Evolutionary conservation across 768 basidiomycete species (phyloP), one percentile per base, ranked within the genome.

Genomic region (Xerocomellus amylosporus): DNA sequence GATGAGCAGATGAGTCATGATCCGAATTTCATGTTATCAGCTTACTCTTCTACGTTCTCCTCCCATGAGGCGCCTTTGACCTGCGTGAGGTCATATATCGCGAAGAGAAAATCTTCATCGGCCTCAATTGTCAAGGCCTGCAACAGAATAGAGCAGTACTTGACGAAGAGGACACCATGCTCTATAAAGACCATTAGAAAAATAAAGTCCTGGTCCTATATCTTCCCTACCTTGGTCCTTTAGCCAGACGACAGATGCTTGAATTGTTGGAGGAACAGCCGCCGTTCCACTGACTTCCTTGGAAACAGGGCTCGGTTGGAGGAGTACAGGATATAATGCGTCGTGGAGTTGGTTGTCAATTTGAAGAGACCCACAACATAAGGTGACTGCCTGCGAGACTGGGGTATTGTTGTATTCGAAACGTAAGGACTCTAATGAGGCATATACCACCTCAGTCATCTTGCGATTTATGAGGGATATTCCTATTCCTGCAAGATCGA

Each of bases 321-420:
- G 76, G 51, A 98, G 85, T 51, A 98, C 94, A 2, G 97, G 94
- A 75, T 87, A 99, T 13, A 95, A 67, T 17, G 93, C 95, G 54
- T 98, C 97, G 55, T 98, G 96, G 13, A 99, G 81, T 67, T 99
- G 97, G 66, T 98, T 99, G 74, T 99, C 97, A 55, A 98, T 81
- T 69, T 98, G 95, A 12, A 99, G 78, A 62, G 80, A 86, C n/a
- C 89, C 91, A 65, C 88, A 89, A 8, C 87, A 83, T 34, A 98
- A 37, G 45, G 83, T 90, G 49, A 94, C 77, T 2, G 90, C 82
- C 63, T 95, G 92, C 6, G 91, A 87, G 36, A 87, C 78, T 1
- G 81, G 73, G 64, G 87, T 95, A 64, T 89, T 82, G 39, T 79
- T 82, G 71, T 95, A 98, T 61, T 93, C 90, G 55, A 98, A 79